phyloP scores from a whole-genome alignment of 129 eudicot genomes.

The Helichrysum umbraculigerum region DNA sequence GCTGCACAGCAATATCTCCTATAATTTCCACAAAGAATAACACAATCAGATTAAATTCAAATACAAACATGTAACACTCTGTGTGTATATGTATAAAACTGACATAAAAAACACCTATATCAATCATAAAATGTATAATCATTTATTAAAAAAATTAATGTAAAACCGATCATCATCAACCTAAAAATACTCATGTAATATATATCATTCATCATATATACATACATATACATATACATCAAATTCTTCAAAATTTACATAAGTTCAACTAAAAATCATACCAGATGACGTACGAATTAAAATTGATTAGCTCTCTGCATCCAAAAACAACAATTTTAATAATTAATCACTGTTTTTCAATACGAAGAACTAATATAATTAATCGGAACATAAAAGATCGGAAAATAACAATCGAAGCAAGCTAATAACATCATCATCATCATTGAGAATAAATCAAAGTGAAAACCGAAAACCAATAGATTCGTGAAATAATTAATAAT shows the following conservation, averaged over 20 bases:
- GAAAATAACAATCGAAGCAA: slow-evolving; percentile 28
- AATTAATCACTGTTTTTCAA: slow-evolving; percentile 2
- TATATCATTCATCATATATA: not conserved
- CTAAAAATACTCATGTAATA: not conserved
- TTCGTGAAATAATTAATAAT: slow-evolving; percentile 25
- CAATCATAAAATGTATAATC: not conserved
- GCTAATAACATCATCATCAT: not conserved
- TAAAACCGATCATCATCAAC: slow-evolving; percentile 5
- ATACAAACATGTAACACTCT: too few species aligned
- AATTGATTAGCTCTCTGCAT: slow-evolving; percentile 41
- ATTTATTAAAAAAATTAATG: not conserved
- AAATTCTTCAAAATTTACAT: slow-evolving; percentile 13
- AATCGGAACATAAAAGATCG: slow-evolving; percentile 25
- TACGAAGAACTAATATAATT: slow-evolving; percentile 18
- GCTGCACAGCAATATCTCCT: slow-evolving; percentile 37
- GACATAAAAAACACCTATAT: not conserved
- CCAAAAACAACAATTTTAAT: not conserved
- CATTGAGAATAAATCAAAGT: slow-evolving; percentile 26
- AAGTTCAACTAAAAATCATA: slow-evolving; percentile 38
- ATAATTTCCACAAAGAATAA: slow-evolving; percentile 12
- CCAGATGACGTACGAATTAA: slow-evolving; percentile 36
- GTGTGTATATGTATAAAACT: not conserved
- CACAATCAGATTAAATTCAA: too few species aligned
- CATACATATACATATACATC: slow-evolving; percentile 15
- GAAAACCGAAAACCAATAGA: slow-evolving; percentile 24